These are phyloP conservation scores for Trifolium pratense DNA, from an alignment of 306 rosid genomes.

Conservation along the genomic window DNA sequence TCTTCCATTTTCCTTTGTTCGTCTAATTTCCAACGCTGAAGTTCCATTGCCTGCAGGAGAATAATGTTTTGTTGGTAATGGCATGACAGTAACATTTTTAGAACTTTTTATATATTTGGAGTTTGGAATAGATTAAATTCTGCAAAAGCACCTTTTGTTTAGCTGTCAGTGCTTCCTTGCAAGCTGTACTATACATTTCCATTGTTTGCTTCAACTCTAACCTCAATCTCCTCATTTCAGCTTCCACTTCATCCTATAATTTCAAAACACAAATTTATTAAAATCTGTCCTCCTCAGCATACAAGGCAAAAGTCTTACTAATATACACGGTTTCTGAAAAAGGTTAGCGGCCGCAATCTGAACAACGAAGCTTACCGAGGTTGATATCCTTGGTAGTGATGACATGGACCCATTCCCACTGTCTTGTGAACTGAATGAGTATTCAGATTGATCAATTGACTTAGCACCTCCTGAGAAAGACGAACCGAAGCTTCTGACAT, in stretches of 20 bases:
- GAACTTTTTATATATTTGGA: too few relatives aligned
- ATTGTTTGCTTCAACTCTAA: conserved; percentile 84
- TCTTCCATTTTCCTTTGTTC: conserved; percentile 69
- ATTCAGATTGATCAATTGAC: conserved; percentile 50
- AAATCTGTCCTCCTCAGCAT: neutral
- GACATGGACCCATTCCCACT: conserved; percentile 47
- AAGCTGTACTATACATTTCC: conserved; percentile 87
- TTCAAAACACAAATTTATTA: conserved; percentile 29
- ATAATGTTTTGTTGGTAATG: neutral
- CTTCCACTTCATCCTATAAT: conserved; percentile 76
- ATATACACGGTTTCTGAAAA: neutral
- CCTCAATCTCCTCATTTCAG: conserved; percentile 85
- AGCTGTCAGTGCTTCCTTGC: conserved; percentile 76
- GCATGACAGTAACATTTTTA: conserved; percentile 7
- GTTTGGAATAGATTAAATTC: neutral
- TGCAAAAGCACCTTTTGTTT: conserved; percentile 58
- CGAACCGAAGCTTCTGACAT: conserved; percentile 50
- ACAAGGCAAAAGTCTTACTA: neutral
- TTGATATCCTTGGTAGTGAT: conserved; percentile 39
- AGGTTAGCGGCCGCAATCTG: neutral
- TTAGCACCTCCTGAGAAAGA: conserved; percentile 50
- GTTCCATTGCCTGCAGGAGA: conserved; percentile 63
- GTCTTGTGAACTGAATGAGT: conserved; percentile 53
- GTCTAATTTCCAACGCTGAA: conserved; percentile 72
- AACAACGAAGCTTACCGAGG: conserved; percentile 42